phyloP scores from a whole-genome alignment of 2,329 filamentous ascomycete species.

The Xylaria sp. region DNA sequence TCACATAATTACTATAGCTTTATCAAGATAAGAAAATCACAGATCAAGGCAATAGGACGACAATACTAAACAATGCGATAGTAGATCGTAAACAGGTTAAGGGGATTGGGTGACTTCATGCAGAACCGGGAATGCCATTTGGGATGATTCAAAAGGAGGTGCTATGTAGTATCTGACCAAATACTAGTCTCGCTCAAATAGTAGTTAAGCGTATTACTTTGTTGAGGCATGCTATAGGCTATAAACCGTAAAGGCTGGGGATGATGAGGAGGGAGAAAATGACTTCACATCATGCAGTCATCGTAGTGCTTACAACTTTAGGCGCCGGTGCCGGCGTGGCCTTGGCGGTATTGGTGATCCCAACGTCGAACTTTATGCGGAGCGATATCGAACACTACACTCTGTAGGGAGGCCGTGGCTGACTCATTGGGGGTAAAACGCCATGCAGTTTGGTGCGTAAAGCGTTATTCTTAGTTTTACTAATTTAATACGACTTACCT shows the following conservation, averaged over 20 bases:
- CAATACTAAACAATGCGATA: background rate
- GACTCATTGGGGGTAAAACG: no score
- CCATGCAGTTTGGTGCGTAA: no score
- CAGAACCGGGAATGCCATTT: background rate
- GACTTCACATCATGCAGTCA: background rate
- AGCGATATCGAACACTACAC: no score
- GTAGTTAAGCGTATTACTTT: background rate
- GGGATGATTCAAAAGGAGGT: background rate
- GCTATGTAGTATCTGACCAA: background rate
- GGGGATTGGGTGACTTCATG: background rate
- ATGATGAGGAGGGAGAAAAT: background rate
- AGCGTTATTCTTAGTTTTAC: no score
- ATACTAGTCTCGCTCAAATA: background rate
- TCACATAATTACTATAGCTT: background rate
- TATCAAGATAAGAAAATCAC: background rate
- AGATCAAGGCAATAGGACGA: background rate
- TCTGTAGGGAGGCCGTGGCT: no score
- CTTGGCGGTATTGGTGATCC: constrained; percentile 4
- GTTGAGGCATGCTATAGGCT: background rate
- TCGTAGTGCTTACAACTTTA: background rate
- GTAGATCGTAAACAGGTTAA: background rate
- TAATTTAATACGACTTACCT: no score
- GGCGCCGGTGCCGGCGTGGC: no score
- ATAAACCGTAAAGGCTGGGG: background rate
- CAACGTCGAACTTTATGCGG: no score